Evolutionary conservation across 2,329 filamentous ascomycete genomes (phyloP), one percentile per base, ranked within the genome.

Genomic region (Microsporum audouinii): DNA sequence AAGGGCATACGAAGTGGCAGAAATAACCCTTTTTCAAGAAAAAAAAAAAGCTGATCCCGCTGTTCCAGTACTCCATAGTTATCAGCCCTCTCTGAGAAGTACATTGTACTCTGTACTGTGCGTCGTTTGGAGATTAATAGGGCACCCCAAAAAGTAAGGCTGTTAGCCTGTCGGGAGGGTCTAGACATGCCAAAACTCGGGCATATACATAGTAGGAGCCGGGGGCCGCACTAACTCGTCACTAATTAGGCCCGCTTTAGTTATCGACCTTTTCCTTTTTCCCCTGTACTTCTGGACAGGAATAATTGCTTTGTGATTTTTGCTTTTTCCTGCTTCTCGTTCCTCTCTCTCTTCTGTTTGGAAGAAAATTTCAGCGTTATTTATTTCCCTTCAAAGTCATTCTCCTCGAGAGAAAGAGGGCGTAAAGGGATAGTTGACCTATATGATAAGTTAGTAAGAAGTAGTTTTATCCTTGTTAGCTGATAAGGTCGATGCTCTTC

Each of bases 121-220:
- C 49, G n/a, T 57, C 55, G 23, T 38, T 39, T 57, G 17, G 55
- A 43, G 38, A 57, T 23, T 23, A 23, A 23, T 17, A 57, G 55
- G 55, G n/a, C 55, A 57, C 34, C 14, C 27, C 36, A 59, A 45
- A 57, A 59, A 59, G 57, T 59, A 59, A 59, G 57, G 57, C 57
- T 39, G 31, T 41, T 29, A 33, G 41, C 17, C 39, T 59, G 38
- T 41, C 57, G 31, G 34, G 27, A 59, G 38, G 57, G 57, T 47
- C 57, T 59, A 59, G 57, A 43, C 57, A 34, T 53, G 49, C 49
- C 49, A 53, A 53, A 53, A 53, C 49, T 53, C 49, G 29, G 49
- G 49, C 49, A 12, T 43, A 8, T 29, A 23, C 17, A 23, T 23
- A 23, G 17, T 23, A 53, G 14, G 49, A 53, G 3, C 49, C 49